Base-by-base conservation (phyloP, 345 rosid genomes). In the Erysimum cheiranthoides region DNA sequence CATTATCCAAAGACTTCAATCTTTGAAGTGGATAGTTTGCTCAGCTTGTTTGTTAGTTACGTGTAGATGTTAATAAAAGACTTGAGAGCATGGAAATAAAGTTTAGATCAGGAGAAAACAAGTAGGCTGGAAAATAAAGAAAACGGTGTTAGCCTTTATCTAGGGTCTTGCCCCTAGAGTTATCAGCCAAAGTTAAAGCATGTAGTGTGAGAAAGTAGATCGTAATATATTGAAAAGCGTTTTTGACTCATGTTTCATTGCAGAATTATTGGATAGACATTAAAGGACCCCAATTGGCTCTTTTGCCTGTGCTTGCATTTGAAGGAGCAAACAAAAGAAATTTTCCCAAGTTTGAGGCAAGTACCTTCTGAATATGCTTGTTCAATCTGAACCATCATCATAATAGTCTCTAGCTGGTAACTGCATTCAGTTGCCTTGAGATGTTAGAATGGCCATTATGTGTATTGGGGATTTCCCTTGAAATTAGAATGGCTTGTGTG, bases 281-380 rank as follows among this genome's bases (percentile, higher is more conserved):
- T 42, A 62, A 62, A 62, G 67, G 67, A 28, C 67, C 67, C 12
- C 67, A 62, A 8, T 2, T 62, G 36, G 67, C 67, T 42, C 51
- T 42, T 27, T 42, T 42, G 3, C 51, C 67, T 0, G 36, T 27
- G 13, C 36, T 62, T 25, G 67, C 67, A 27, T 62, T 62, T 27
- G 51, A 62, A 42, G 67, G 67, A 42, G 67, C 8, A 62, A 62
- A 21, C 0, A 62, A 4, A 3, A 62, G 51, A 27, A 62, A 42
- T 27, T 5, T 27, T 8, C 67, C 67, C 67, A 62, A 62, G 25
- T 62, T 62, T 42, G 67, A 62, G 67, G 67, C 51, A 27, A 62
- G 67, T 62, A 12, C 18, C 50, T 40, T 61, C 35, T 40, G 35
- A 40, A 25, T 39, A 6, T 40, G 7, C 16, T 25, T 40, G 5